Conservation (phyloP, 768 basidiomycete genomes). For the Podaxis carcinomalis region DNA sequence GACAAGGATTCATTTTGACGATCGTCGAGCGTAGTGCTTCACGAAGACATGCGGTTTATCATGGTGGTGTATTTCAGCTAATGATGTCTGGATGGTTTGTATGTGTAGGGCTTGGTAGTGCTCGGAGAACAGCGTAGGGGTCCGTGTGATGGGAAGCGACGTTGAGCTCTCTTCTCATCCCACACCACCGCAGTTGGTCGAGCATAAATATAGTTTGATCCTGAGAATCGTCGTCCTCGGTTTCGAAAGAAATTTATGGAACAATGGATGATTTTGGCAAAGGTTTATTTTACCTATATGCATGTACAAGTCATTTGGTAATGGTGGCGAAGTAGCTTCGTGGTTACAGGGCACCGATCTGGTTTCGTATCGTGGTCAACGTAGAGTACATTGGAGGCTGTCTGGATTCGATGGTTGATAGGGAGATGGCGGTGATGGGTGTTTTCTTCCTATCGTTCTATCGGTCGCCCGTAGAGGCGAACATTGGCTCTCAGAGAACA, state of each 20-base stretch:
- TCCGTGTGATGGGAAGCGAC: background rate
- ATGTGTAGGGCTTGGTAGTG: background rate
- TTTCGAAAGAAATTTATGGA: background rate
- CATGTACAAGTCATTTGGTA: background rate
- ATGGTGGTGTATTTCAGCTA: background rate
- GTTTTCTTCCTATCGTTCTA: background rate
- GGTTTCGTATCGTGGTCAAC: background rate
- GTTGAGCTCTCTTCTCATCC: slow-evolving; percentile 1
- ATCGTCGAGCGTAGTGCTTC: background rate
- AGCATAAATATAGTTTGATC: background rate
- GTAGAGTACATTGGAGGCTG: background rate
- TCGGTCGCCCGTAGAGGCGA: background rate
- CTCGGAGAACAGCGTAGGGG: background rate
- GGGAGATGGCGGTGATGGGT: background rate
- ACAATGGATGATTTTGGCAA: background rate
- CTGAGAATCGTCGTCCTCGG: background rate
- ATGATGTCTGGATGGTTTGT: background rate
- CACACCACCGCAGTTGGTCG: background rate
- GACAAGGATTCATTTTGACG: background rate
- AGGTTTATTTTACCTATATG: background rate
- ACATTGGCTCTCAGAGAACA: background rate
- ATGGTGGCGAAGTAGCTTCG: background rate
- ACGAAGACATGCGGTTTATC: background rate
- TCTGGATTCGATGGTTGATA: background rate
- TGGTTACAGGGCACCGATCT: background rate